Evolutionary conservation across 2,329 filamentous ascomycete species (phyloP).

Genomic region (Aspergillus sp.): DNA sequence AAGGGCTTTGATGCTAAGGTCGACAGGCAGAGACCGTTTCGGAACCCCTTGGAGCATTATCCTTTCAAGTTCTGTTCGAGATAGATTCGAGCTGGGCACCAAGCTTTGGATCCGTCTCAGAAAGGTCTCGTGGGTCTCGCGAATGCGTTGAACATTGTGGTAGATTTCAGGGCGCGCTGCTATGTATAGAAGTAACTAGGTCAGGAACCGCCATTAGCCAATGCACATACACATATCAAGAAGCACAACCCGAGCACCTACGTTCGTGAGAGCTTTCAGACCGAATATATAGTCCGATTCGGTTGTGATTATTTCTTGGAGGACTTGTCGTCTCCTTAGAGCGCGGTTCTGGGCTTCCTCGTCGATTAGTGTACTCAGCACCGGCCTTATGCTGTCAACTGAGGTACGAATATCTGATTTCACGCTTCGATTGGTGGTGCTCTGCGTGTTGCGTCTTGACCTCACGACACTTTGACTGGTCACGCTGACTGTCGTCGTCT

Average conservation of each 20-base stretch:
- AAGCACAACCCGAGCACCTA: constrained; percentile 46
- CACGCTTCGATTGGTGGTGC: constrained; percentile 58
- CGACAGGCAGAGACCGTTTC: constrained; percentile 54
- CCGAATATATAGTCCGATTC: constrained; percentile 90
- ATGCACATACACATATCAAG: neutral
- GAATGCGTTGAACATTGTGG: constrained; percentile 76
- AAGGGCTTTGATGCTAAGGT: constrained; percentile 42
- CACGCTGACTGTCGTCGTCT: constrained; percentile 79
- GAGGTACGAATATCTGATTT: constrained; percentile 69
- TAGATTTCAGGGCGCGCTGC: constrained; percentile 76
- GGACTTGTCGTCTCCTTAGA: constrained; percentile 73
- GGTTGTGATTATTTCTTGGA: constrained; percentile 84
- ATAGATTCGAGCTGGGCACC: constrained; percentile 64
- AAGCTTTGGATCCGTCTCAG: constrained; percentile 72
- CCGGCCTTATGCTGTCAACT: constrained; percentile 59
- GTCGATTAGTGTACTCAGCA: constrained; percentile 60
- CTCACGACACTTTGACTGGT: constrained; percentile 71
- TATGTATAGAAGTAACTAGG: constrained; percentile 74
- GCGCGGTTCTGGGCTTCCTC: constrained; percentile 72
- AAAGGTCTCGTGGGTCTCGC: constrained; percentile 82
- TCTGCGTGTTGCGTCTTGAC: constrained; percentile 63
- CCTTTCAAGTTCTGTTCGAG: constrained; percentile 26
- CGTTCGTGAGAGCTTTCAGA: constrained; percentile 83
- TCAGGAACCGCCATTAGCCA: neutral
- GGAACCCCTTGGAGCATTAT: constrained; percentile 40